phyloP scores from a whole-genome alignment of 2,329 filamentous ascomycete genomes.

The Cercospora canescens region DNA sequence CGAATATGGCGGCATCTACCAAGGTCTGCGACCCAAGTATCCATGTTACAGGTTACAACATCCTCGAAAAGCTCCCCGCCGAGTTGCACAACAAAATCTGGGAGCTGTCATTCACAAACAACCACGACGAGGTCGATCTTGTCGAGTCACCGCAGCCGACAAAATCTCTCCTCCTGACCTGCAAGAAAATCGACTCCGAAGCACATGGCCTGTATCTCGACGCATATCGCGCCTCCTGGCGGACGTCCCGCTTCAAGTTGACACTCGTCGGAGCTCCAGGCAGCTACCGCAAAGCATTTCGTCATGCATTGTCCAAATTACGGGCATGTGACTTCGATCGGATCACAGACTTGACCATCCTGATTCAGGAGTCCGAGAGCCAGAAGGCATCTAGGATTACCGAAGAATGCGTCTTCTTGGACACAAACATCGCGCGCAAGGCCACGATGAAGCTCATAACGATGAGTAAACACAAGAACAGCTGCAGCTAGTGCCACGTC shows the following conservation, averaged over 20 bases:
- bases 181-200: neutral
- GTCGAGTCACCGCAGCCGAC: neutral
- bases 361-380: neutral
- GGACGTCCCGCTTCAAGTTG: neutral
- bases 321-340: too few species aligned
- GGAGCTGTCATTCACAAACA: conserved; percentile 4
- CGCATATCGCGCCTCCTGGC: conserved; percentile 3
- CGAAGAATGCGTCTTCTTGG: neutral
- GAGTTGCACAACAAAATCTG: conserved; percentile 10
- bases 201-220: neutral
- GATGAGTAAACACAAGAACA: neutral
- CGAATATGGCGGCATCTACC: neutral
- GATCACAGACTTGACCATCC: neutral
- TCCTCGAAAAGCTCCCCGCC: neutral
- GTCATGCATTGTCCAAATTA: neutral
- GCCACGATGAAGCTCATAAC: neutral
- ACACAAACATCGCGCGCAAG: neutral
- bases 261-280: neutral
- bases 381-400: neutral
- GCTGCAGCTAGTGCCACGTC: neutral
- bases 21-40: neutral
- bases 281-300: too few species aligned
- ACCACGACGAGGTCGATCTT: neutral
- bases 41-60: neutral
- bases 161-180: conserved; percentile 1